phyloP scores from a whole-genome alignment of 768 basidiomycete species.

The Phaffia australis region DNA sequence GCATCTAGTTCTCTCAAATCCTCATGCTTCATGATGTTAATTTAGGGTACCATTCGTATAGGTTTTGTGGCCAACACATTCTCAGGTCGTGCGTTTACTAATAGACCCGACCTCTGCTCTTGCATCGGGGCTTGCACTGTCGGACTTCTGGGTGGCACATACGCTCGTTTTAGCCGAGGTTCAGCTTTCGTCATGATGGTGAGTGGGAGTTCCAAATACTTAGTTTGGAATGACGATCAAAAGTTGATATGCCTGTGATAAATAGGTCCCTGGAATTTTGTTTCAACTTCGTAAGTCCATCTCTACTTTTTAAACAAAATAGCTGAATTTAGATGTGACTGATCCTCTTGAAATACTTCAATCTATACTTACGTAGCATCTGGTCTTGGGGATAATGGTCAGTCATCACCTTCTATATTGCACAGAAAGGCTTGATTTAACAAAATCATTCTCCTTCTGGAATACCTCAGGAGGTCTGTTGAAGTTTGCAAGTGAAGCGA shows the following conservation, averaged over 20 bases:
- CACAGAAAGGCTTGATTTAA: too few relatives aligned
- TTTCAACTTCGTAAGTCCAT: too few relatives aligned
- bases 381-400: too few relatives aligned
- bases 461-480: constrained; percentile 71
- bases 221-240: too few relatives aligned
- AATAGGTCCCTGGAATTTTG: too few relatives aligned
- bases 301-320: background rate
- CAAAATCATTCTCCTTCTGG: background rate
- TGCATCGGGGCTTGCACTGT: constrained; percentile 58
- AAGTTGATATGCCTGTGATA: too few relatives aligned
- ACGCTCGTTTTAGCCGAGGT: constrained; percentile 59
- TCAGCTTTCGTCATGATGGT: constrained; percentile 71
- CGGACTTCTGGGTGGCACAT: constrained; percentile 65
- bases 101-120: constrained; percentile 64
- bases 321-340: background rate
- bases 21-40: too few relatives aligned
- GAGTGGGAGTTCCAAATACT: background rate
- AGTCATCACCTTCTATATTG: too few relatives aligned
- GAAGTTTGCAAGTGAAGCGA: constrained; percentile 33
- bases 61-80: constrained; percentile 52
- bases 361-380: too few relatives aligned
- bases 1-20: too few relatives aligned
- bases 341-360: background rate
- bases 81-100: constrained; percentile 49
- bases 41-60: background rate